These are phyloP conservation scores for Lizanozyma gosingica DNA, from an alignment of 1,139 yeast species.

Conservation along the genomic window DNA sequence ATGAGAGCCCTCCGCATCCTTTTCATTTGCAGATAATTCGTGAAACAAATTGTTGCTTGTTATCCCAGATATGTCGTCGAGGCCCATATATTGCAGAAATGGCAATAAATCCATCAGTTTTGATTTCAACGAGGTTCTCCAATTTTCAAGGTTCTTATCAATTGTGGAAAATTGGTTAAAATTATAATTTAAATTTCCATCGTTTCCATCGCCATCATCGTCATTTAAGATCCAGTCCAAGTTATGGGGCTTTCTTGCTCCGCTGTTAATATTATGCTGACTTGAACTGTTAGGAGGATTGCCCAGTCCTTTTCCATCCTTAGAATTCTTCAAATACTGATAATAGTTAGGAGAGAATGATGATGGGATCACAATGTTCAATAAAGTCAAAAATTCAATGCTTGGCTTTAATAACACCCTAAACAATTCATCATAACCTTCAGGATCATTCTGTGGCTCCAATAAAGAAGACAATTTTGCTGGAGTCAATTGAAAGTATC, in stretches of 20 bases:
- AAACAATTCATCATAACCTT: constrained; percentile 24
- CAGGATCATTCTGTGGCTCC: constrained; percentile 6
- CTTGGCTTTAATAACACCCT: constrained; percentile 33
- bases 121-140: constrained; percentile 32
- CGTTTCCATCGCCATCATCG: constrained; percentile 44
- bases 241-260: constrained; percentile 17
- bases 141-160: constrained; percentile 33
- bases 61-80: constrained; percentile 19
- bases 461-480: constrained; percentile 33
- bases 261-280: constrained; percentile 6
- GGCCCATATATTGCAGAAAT: constrained; percentile 25
- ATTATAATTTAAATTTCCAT: constrained; percentile 41
- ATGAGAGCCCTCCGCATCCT: constrained; percentile 9
- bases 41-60: constrained; percentile 20
- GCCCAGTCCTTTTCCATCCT: constrained; percentile 4
- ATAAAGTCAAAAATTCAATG: constrained; percentile 35
- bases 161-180: constrained; percentile 36
- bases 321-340: constrained; percentile 32
- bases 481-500: constrained; percentile 40
- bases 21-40: constrained; percentile 18
- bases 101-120: constrained; percentile 24
- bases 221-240: constrained; percentile 41
- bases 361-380: constrained; percentile 40
- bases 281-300: neutral
- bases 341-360: constrained; percentile 42